Base-by-base conservation (phyloP, 352 stramenopile genomes). In the Globisporangium middletonii region DNA sequence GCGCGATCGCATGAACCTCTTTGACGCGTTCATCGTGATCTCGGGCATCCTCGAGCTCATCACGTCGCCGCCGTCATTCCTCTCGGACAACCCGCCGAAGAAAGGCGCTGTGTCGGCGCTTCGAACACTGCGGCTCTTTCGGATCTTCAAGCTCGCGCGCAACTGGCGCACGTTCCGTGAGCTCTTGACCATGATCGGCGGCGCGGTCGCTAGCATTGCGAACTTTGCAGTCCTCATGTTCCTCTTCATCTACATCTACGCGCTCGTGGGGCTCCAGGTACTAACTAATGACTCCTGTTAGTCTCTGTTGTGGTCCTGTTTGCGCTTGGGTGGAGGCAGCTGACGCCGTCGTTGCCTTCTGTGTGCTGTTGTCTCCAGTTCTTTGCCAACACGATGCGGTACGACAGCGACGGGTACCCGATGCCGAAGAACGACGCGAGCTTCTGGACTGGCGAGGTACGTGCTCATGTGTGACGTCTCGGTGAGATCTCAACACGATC, bases 211-310 rank as follows among this genome's bases (percentile, higher is more conserved):
- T 0, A 97, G 97, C 37, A 94, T 98, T 43, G 73, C 71, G 5
- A 98, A 98, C 68, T 98, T 98, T 58, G 86, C 68, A 0, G 75
- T 98, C 43, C 83, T 99, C 7, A 74, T 99, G 9, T 83, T 97
- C 53, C 74, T 99, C 18, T 98, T 98, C 65, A 95, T 98, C 55
- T 98, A 97, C 66, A 97, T 98, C 48, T 98, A 97, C 64, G 80
- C 89, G 28, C 72, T 98, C 33, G 57, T 97, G 12, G 90, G 91
- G 0, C 73, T 97, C 26, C 91, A 97, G 72, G 75, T n/a, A n/a
- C n/a, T n/a, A n/a, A n/a, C n/a, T n/a, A n/a, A n/a, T n/a, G n/a
- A n/a, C n/a, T n/a, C n/a, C n/a, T n/a, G n/a, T n/a, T n/a, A n/a
- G n/a, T n/a, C n/a, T n/a, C 33, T 8, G 33, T 38, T 38, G 33